Base-by-base conservation (phyloP, 169 alveolate genomes). In the Plasmodium adleri region DNA sequence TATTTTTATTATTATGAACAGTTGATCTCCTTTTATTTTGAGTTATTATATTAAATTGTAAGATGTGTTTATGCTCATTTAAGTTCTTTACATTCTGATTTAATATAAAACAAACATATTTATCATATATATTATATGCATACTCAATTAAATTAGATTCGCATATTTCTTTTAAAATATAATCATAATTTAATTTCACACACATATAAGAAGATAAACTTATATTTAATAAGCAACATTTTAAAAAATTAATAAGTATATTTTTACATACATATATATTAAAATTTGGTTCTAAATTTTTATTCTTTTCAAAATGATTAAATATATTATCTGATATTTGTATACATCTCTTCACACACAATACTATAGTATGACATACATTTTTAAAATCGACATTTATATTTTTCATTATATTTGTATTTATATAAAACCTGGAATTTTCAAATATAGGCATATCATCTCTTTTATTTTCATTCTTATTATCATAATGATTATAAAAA, bases 361-460 rank as follows among this genome's bases (percentile, higher is more conserved):
- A 63, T 43, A 73, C 43, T 15, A 86, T 86, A 13, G 52, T 72
- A 32, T 72, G 87, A 43, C 88, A 70, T 15, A 86, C 67, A 52
- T 32, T 59, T 72, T 47, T 60, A 45, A 86, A 72, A 86, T 86
- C 87, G 12, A 86, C 63, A 67, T 86, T 72, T 60, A 52, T 71
- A 58, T 13, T 43, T 50, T 86, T 39, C 39, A 72, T 13, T 15
- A 20, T 63, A 22, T 68, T 56, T 58, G 56, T 70, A 50, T 22
- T 72, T 15, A 86, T 59, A 13, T 64, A 56, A 71, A 86, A 74
- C 24, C 26, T 17, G 4, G 92, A 86, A 60, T 86, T 70, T 62
- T 72, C 92, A 49, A 86, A 72, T 71, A 86, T n/a, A 0, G 87
- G 92, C 92, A 86, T 86, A 56, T 86, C 92, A 20, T 63, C 39